Percentiles rank a stretch among this genome's conserved stretches.
These are phyloP conservation scores for Alternaria viburni DNA, from an alignment of 2,329 filamentous ascomycete species.

Conservation along the genomic window DNA sequence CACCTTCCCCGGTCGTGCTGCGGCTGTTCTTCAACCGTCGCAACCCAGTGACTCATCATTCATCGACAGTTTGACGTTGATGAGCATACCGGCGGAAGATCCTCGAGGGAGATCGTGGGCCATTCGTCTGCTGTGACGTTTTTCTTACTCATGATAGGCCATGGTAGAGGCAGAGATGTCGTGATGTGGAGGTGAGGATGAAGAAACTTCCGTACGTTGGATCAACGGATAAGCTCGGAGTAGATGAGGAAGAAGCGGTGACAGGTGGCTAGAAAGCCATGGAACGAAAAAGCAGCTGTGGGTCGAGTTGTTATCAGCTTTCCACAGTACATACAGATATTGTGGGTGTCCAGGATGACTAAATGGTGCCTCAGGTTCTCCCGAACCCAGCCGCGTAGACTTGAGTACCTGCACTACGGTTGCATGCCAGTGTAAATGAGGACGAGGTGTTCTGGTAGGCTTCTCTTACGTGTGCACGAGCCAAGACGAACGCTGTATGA, in stretches of 20 bases:
- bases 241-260: not conserved
- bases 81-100: not conserved
- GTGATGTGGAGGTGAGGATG: not conserved
- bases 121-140: not conserved
- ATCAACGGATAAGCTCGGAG: not conserved
- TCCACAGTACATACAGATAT: not conserved
- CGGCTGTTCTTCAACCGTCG: slow-evolving; percentile 1
- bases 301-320: not conserved
- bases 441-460: not conserved
- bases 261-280: not conserved
- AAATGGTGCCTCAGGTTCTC: not conserved
- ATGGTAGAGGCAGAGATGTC: not conserved
- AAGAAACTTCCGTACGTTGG: not conserved
- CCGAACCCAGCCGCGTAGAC: not conserved
- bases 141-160: not conserved
- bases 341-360: not conserved
- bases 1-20: slow-evolving; percentile 17
- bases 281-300: not conserved
- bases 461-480: not conserved
- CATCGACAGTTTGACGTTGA: not conserved
- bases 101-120: not conserved
- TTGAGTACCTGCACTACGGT: not conserved
- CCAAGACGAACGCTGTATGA: not conserved
- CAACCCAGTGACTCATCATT: not conserved
- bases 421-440: not conserved